These are phyloP conservation scores for Aristolochia californica DNA, from an alignment of 164 flowering plant species.

Conservation along the genomic window DNA sequence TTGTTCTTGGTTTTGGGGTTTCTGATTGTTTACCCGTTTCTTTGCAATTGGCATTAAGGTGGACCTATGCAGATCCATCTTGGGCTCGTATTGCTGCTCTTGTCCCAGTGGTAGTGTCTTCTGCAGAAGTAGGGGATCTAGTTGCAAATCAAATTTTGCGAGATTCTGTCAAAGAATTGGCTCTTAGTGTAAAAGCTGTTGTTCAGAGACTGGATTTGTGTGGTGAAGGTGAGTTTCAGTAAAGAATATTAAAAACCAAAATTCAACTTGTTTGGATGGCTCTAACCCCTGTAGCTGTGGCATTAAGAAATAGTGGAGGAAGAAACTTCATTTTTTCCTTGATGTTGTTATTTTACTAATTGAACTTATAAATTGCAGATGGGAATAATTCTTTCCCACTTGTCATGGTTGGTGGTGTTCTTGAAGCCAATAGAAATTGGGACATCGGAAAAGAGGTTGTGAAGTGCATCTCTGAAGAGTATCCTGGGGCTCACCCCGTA, in stretches of 20 bases:
- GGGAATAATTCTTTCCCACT: constrained; percentile 65
- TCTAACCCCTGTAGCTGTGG: neutral
- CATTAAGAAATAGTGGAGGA: neutral
- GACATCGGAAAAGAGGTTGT: constrained; percentile 78
- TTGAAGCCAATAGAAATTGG: constrained; percentile 79
- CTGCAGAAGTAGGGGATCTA: constrained; percentile 88
- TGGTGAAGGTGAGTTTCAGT: constrained; percentile 50
- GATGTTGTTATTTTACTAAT: neutral
- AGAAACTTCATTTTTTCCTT: too few species aligned
- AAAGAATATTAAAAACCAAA: constrained; percentile 1
- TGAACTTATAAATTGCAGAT: too few species aligned
- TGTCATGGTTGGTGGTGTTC: constrained; percentile 97
- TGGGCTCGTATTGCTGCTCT: constrained; percentile 99
- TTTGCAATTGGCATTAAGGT: constrained; percentile 33
- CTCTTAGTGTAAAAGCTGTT: constrained; percentile 80
- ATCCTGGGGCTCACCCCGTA: constrained; percentile 56
- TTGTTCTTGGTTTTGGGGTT: neutral
- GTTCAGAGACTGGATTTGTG: constrained; percentile 67
- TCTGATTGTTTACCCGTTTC: neutral
- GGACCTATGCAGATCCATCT: constrained; percentile 97
- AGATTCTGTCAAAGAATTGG: constrained; percentile 72
- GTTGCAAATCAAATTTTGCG: constrained; percentile 58
- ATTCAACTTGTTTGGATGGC: neutral
- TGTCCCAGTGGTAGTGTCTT: constrained; percentile 77
- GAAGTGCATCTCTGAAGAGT: constrained; percentile 40